phyloP scores from a whole-genome alignment of 2,329 filamentous ascomycete genomes.

The Drechmeria coniospora region DNA sequence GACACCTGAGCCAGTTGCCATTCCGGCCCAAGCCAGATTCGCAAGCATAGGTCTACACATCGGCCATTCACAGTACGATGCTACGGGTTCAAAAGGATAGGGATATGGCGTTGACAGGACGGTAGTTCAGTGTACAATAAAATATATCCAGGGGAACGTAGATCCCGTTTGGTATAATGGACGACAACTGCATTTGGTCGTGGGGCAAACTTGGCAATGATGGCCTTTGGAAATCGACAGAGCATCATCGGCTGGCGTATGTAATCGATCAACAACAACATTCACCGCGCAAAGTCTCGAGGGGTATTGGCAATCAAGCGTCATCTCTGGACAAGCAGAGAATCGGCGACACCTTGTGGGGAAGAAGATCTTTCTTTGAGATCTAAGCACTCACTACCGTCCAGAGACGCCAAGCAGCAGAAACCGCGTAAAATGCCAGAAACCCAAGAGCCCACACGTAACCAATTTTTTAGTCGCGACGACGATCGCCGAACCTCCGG shows the following conservation, averaged over 20 bases:
- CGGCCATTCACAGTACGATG: background rate
- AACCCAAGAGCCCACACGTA: slow-evolving; percentile 20
- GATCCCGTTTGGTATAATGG: too few relatives aligned
- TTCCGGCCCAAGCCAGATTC: slow-evolving; percentile 25
- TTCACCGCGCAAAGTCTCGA: too few relatives aligned
- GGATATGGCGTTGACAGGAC: too few relatives aligned
- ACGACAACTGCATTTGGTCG: too few relatives aligned
- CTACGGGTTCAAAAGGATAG: too few relatives aligned
- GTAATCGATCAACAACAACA: too few relatives aligned
- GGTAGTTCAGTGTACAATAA: too few relatives aligned
- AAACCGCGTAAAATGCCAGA: slow-evolving; percentile 28
- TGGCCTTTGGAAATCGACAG: too few relatives aligned
- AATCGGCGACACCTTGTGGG: slow-evolving; percentile 83
- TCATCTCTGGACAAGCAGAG: slow-evolving; percentile 49
- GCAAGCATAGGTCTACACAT: slow-evolving; percentile 68
- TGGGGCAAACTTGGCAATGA: too few relatives aligned
- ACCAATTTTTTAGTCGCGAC: slow-evolving; percentile 16
- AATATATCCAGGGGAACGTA: too few relatives aligned
- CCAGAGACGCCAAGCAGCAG: slow-evolving; percentile 39
- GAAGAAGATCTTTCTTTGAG: slow-evolving; percentile 42
- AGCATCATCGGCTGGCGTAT: too few relatives aligned
- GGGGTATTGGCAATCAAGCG: slow-evolving; percentile 95
- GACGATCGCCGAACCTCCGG: slow-evolving; percentile 59
- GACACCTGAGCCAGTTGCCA: slow-evolving; percentile 28
- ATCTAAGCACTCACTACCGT: slow-evolving; percentile 43